Conservation (phyloP, 2,329 filamentous ascomycete genomes). For the Periconia macrospinosa region DNA sequence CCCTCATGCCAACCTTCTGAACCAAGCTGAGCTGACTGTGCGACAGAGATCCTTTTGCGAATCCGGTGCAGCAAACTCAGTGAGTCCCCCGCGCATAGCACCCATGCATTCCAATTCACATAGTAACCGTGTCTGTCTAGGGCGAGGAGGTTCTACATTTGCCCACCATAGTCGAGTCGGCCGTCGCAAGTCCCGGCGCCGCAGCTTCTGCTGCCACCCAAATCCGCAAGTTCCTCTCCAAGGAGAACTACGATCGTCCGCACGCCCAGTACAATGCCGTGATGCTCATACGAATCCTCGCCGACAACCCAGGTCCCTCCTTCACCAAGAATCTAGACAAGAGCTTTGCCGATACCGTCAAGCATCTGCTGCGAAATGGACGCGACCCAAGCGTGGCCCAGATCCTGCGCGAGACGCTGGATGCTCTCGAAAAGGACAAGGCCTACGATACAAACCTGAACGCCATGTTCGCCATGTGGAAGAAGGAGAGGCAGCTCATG, state of each 20-base stretch:
- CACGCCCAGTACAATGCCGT: conserved; percentile 92
- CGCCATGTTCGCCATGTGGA: conserved; percentile 82
- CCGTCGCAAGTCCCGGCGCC: conserved; percentile 86
- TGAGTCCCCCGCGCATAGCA: conserved; percentile 14
- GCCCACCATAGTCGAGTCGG: conserved; percentile 89
- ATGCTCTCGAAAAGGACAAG: conserved; percentile 74
- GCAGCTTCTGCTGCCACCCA: conserved; percentile 78
- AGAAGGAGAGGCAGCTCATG: conserved; percentile 69
- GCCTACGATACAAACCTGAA: conserved; percentile 72
- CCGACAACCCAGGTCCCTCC: conserved; percentile 85
- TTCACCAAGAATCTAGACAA: conserved; percentile 91
- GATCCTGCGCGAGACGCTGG: conserved; percentile 84
- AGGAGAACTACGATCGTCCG: conserved; percentile 65
- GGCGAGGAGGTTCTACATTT: conserved; percentile 91
- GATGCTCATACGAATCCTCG: conserved; percentile 90
- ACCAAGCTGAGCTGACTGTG: conserved; percentile 11
- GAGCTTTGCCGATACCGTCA: conserved; percentile 76
- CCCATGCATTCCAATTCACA: too few relatives aligned
- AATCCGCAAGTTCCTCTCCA: conserved; percentile 80
- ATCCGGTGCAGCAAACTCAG: conserved; percentile 62
- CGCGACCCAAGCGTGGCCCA: conserved; percentile 78
- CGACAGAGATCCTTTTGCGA: conserved; percentile 78
- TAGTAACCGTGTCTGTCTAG: conserved; percentile 44
- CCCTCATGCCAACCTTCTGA: not conserved
- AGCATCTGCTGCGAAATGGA: conserved; percentile 71